Evolutionary conservation across 2,329 filamentous ascomycete species (phyloP), one percentile per base, ranked within the genome.

Genomic region (Aspergillus awamori): DNA sequence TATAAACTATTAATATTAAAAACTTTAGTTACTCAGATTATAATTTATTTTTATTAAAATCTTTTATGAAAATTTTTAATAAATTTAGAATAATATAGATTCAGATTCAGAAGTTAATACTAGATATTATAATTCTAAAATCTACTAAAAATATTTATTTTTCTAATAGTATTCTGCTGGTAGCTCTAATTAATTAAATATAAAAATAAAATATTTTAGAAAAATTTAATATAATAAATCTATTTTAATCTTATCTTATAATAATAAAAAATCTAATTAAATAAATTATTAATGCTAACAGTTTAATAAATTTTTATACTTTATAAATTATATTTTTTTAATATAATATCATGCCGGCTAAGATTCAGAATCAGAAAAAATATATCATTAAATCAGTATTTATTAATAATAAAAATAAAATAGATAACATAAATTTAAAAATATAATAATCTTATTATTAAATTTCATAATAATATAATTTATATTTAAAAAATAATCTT

Each of bases 41-140:
- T 28, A 28, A 8, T 28, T 28, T 28, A 28, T 28, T 8, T n/a
- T n/a, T n/a, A n/a, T 28, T 28, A 28, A 8, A 2, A 8, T 28
- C 26, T 28, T 2, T 2, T 28, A 0, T 2, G 2, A 2, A 1
- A 28, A 8, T 0, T 2, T 28, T 8, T 8, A 8, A 2, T 28
- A 28, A 8, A 8, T 8, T 8, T 28, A 2, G 7, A 28, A 28
- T 28, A 28, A 24, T 26, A 39, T 17, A 41, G 41, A 10, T 0
- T n/a, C 8, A 13, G 41, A 53, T 41, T 41, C 24, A 38, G 1
- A 5, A 15, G 13, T 24, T 36, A 10, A 28, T 28, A 28, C 7
- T 2, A 4, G 36, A 52, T 8, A 22, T 7, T 22, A 5, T 38
- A 7, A 4, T 24, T 24, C 5, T 38, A 24, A 13, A 38, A 24